A percentile compares a stretch with the other conserved stretches of the same genome.
Conservation (phyloP, 805 yeast species). For the Candida maesae region DNA sequence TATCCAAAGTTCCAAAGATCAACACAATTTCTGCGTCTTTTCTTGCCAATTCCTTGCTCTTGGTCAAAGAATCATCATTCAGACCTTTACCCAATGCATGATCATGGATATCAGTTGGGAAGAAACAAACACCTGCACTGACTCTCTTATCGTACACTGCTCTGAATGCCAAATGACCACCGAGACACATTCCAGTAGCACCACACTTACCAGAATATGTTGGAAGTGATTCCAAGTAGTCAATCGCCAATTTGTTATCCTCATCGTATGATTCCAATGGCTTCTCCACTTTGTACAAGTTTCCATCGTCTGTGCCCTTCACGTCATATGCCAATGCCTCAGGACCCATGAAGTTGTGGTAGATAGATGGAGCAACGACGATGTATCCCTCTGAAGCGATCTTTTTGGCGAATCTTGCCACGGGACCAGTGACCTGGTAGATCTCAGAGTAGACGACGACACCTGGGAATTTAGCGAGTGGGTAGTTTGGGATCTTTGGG, state of each 20-base stretch:
- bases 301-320: slow-evolving; percentile 75
- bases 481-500: slow-evolving; percentile 68
- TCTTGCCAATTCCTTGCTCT: slow-evolving; percentile 48
- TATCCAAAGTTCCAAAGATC: slow-evolving; percentile 76
- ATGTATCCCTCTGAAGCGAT: slow-evolving; percentile 80
- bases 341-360: slow-evolving; percentile 66
- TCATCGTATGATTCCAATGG: slow-evolving; percentile 73
- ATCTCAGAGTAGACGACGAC: slow-evolving; percentile 77
- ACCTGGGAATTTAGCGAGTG: slow-evolving; percentile 78
- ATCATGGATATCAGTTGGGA: slow-evolving; percentile 76
- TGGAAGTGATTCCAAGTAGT: slow-evolving; percentile 50
- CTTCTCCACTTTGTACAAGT: slow-evolving; percentile 59
- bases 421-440: slow-evolving; percentile 83
- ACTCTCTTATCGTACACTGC: slow-evolving; percentile 64
- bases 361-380: slow-evolving; percentile 75
- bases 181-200: slow-evolving; percentile 84
- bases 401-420: slow-evolving; percentile 67
- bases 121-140: slow-evolving; percentile 67
- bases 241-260: slow-evolving; percentile 61
- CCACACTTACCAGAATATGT: slow-evolving; percentile 74
- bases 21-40: slow-evolving; percentile 55
- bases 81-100: slow-evolving; percentile 60
- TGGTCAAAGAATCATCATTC: slow-evolving; percentile 60
- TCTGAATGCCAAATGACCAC: slow-evolving; percentile 78
- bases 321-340: slow-evolving; percentile 67